phyloP scores from a whole-genome alignment of 257 asterid species.

The Datura wrightii region DNA sequence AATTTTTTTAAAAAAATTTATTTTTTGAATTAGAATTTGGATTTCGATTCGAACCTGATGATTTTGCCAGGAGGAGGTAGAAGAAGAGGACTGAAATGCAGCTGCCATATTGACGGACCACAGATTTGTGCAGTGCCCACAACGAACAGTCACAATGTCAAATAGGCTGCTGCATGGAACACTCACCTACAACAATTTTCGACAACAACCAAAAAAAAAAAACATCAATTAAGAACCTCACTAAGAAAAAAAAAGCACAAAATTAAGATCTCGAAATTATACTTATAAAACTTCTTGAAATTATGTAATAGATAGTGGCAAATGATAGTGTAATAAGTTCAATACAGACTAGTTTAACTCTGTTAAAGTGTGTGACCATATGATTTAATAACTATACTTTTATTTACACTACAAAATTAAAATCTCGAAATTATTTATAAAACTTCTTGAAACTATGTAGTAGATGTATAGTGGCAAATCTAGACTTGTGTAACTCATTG shows the following conservation, averaged over 20 bases:
- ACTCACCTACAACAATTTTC: conserved; percentile 62
- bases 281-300: too few species aligned
- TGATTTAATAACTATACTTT: not conserved
- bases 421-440: too few species aligned
- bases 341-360: not conserved
- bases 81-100: conserved; percentile 59
- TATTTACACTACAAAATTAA: too few species aligned
- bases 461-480: too few species aligned
- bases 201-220: not conserved
- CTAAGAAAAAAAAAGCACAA: not conserved
- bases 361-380: not conserved
- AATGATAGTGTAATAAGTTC: not conserved
- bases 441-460: too few species aligned
- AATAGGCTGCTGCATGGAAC: conserved; percentile 86
- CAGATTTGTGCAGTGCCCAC: conserved; percentile 86
- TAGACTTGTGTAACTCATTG: too few species aligned
- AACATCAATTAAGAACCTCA: too few species aligned
- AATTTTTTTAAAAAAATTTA: too few species aligned
- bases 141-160: conserved; percentile 89
- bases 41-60: conserved; percentile 36
- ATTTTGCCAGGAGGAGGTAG: conserved; percentile 46
- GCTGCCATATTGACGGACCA: conserved; percentile 95
- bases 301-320: not conserved
- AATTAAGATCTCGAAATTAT: not conserved
- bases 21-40: not conserved